Evolutionary conservation across 2,329 filamentous ascomycete species (phyloP).

Genomic region (Pochonia chlamydosporia): DNA sequence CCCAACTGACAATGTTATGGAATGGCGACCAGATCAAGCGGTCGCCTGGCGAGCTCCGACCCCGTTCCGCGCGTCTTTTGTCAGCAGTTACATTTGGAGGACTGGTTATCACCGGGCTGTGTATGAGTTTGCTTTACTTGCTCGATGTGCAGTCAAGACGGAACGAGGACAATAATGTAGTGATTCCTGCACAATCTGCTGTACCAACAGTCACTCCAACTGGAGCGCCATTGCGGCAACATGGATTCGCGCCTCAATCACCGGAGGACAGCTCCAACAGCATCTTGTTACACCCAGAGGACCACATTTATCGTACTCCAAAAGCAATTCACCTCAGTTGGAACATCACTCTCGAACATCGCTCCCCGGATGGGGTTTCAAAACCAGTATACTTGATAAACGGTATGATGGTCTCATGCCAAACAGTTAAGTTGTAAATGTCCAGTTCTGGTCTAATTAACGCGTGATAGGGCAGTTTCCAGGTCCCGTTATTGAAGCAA

Average conservation of each 20-base stretch:
- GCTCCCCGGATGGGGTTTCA: slow-evolving; percentile 44
- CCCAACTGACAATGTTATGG: background rate
- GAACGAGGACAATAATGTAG: background rate
- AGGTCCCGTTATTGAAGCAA: slow-evolving; percentile 38
- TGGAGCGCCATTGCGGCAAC: too few species aligned
- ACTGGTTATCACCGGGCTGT: background rate
- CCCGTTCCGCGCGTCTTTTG: background rate
- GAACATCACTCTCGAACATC: slow-evolving; percentile 30
- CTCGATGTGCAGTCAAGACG: background rate
- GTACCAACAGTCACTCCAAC: background rate
- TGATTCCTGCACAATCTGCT: background rate
- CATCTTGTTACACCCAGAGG: slow-evolving; percentile 31
- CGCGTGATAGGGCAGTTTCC: slow-evolving; percentile 31
- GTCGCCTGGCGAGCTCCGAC: background rate
- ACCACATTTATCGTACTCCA: slow-evolving; percentile 31
- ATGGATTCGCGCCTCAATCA: background rate
- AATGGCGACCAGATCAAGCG: background rate
- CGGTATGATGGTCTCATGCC: slow-evolving; percentile 21
- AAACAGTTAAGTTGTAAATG: background rate
- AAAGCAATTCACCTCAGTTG: slow-evolving; percentile 27
- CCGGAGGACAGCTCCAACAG: background rate
- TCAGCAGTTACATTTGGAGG: background rate
- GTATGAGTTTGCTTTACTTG: background rate
- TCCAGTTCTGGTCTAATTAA: too few species aligned
- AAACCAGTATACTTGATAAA: slow-evolving; percentile 46